These are phyloP conservation scores for Saccharomyces hybrid DNA, from an alignment of 1,139 yeast species.

Conservation along the genomic window DNA sequence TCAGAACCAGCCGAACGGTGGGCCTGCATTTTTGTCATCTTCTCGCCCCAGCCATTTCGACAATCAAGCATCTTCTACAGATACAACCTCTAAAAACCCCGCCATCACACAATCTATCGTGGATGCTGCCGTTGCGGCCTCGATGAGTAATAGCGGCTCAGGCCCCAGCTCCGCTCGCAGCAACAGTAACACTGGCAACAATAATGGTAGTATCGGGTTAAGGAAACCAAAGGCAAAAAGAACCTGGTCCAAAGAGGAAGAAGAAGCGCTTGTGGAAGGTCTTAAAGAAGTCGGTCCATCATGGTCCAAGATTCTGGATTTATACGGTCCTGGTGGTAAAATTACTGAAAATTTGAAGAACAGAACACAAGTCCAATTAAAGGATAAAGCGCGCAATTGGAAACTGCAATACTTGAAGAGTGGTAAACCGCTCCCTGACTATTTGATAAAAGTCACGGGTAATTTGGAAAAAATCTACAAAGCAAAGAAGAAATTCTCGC, in stretches of 20 bases:
- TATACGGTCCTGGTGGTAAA: constrained; percentile 89
- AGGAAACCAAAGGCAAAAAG: constrained; percentile 31
- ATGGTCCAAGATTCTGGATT: constrained; percentile 83
- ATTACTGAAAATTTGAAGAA: constrained; percentile 76
- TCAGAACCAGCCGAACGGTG: background rate
- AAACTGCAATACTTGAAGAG: constrained; percentile 74
- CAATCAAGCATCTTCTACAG: background rate
- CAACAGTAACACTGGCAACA: background rate
- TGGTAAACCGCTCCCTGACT: constrained; percentile 66
- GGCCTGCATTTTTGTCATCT: background rate
- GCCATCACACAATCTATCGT: constrained; percentile 11
- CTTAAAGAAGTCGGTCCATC: constrained; percentile 77
- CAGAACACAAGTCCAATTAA: constrained; percentile 81
- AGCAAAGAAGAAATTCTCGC: constrained; percentile 25
- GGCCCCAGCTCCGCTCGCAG: background rate
- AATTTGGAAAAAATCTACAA: constrained; percentile 55
- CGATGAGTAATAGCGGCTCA: constrained; percentile 8
- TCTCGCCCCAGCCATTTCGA: background rate
- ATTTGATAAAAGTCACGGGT: constrained; percentile 78
- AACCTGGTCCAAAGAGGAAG: constrained; percentile 87
- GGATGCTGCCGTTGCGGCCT: constrained; percentile 20
- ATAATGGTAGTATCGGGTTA: constrained; percentile 2
- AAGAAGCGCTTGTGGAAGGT: constrained; percentile 74
- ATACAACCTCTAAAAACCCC: background rate
- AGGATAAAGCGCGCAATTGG: constrained; percentile 94